These are phyloP conservation scores for Holtermanniella nyarrowii DNA, from an alignment of 768 basidiomycete genomes.

Conservation along the genomic window DNA sequence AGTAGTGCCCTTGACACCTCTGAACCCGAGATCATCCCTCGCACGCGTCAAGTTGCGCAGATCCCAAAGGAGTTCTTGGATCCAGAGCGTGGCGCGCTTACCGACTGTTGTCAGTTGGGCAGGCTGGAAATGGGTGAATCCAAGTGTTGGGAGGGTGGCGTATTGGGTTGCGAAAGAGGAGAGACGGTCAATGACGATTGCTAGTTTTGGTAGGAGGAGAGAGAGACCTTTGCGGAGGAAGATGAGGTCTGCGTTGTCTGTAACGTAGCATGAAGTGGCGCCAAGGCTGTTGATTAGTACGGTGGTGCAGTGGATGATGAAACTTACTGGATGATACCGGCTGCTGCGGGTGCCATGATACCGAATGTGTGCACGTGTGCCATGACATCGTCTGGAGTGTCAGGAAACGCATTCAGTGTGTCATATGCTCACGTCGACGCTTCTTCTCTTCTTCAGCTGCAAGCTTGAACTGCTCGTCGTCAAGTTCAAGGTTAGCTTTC, in stretches of 20 bases:
- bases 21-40: constrained; percentile 84
- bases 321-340: constrained; percentile 84
- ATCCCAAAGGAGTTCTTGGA: constrained; percentile 97
- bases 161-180: constrained; percentile 74
- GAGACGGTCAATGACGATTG: constrained; percentile 77
- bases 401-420: background rate
- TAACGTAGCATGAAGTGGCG: constrained; percentile 97
- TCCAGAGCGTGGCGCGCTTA: constrained; percentile 91
- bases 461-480: constrained; percentile 77
- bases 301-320: background rate
- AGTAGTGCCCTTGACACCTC: constrained; percentile 98
- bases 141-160: constrained; percentile 79
- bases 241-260: constrained; percentile 97
- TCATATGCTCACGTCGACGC: constrained; percentile 57
- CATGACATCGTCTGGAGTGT: constrained; percentile 95
- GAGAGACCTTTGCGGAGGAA: constrained; percentile 82
- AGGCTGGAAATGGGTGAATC: constrained; percentile 98
- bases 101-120: constrained; percentile 97
- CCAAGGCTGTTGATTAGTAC: constrained; percentile 55
- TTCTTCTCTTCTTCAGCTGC: constrained; percentile 95
- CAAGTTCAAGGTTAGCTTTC: constrained; percentile 81
- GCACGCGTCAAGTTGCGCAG: constrained; percentile 83
- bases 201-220: constrained; percentile 76
- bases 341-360: constrained; percentile 80
- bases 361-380: constrained; percentile 98